Evolutionary conservation across 257 asterid genomes (phyloP), one percentile per base, ranked within the genome.

Genomic region (Nicotiana tabacum): DNA sequence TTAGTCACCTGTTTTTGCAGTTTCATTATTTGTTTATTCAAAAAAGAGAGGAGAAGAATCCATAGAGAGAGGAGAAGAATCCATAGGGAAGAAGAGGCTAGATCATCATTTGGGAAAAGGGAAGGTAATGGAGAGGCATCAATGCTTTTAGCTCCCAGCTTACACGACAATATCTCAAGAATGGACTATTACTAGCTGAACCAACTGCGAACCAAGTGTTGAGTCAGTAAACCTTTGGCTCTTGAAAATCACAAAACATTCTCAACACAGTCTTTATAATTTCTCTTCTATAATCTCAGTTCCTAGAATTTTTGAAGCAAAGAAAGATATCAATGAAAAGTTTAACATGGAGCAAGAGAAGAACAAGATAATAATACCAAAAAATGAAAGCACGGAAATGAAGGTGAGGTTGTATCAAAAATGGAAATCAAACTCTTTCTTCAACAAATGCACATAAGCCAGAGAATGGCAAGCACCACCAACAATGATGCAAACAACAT

Each of bases 391-490:
- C 58, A 70, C 46, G 12, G 48, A 70, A 39, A n/a, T 43, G 60
- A 72, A 72, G 16, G 72, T 66, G 27, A 48, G 43, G 16, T 15
- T 11, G 1, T 15, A 46, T 46, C 37, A 43, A 60, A 21, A 46
- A 72, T 46, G 24, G 61, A 72, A 72, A 72, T 72, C 15, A 46
- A 1, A 72, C 78, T 72, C 78, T 72, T 72, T 46, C 61, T 72
- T 76, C 27, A 51, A 51, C 64, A 51, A 51, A 51, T 76, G 64
- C 16, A 51, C 80, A 76, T 76, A 76, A 15, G 29, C 27, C 16
- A 27, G 21, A 12, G 62, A 18, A 6, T 4, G 43, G 64, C 24
- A 76, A 76, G 43, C 62, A 48, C 64, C 80, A 76, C 2, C 46
- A 27, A 48, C 17, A 51, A 74, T 24, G 29, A 27, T 51, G 24